A percentile compares a stretch with the other conserved stretches of the same genome.
Evolutionary conservation across 345 rosid genomes (phyloP).

Genomic region (Euclidium syriacum): DNA sequence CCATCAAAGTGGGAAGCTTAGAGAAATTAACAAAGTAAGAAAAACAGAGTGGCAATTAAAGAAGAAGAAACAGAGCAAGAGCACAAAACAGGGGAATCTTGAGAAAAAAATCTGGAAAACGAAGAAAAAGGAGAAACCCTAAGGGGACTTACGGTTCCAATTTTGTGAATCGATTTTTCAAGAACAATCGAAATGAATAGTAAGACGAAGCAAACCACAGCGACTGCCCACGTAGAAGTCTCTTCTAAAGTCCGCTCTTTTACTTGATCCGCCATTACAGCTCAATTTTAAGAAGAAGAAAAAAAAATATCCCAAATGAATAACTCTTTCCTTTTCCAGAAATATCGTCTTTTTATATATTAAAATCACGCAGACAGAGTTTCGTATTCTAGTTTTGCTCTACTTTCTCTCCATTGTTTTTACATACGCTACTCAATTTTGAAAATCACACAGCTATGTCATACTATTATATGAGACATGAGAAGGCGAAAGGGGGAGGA

Average conservation of each 20-base stretch:
- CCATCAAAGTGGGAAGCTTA: background rate
- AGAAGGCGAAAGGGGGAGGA: background rate
- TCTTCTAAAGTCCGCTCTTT: conserved; percentile 39
- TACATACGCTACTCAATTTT: background rate
- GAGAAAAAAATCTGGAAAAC: background rate
- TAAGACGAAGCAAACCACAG: conserved; percentile 65
- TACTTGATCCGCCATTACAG: conserved; percentile 15
- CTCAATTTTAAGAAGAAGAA: background rate
- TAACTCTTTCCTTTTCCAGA: background rate
- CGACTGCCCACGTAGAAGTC: conserved; percentile 90
- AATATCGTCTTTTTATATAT: background rate
- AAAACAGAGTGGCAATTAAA: background rate
- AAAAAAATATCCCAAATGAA: background rate
- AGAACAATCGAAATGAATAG: conserved; percentile 48
- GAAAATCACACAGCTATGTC: background rate
- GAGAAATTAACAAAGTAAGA: background rate
- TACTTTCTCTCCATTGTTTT: background rate
- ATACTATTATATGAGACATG: background rate
- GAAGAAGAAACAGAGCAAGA: conserved; percentile 33
- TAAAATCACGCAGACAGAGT: background rate
- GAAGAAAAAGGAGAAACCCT: background rate
- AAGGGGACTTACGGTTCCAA: conserved; percentile 24
- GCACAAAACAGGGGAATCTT: conserved; percentile 32
- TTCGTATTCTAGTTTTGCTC: conserved; percentile 1
- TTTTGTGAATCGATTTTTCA: conserved; percentile 46